Conservation (phyloP, 495 filamentous ascomycete species). For the Penicillium steckii region DNA sequence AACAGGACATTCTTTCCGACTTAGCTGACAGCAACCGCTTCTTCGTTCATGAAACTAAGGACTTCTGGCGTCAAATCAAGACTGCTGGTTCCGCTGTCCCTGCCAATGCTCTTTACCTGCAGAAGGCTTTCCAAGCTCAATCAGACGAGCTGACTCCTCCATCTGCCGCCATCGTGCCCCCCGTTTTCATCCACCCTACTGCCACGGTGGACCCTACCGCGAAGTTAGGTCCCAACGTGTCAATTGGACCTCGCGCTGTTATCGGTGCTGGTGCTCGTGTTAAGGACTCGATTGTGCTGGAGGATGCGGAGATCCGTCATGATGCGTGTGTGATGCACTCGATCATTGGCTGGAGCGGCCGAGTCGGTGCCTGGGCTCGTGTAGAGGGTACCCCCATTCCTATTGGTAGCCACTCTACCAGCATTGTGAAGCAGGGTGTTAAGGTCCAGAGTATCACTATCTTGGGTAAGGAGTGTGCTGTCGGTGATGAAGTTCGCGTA, state of each 20-base stretch:
- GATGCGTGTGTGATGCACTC: conserved; percentile 95
- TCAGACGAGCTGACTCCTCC: conserved; percentile 81
- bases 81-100: conserved; percentile 96
- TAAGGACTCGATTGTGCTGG: conserved; percentile 94
- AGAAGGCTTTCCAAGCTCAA: conserved; percentile 85
- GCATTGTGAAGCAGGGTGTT: conserved; percentile 93
- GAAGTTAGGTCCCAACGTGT: conserved; percentile 96
- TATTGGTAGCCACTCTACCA: conserved; percentile 85
- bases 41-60: conserved; percentile 97
- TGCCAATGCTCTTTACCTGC: conserved; percentile 95
- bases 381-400: conserved; percentile 96
- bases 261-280: conserved; percentile 88
- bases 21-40: conserved; percentile 97
- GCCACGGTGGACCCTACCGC: conserved; percentile 90
- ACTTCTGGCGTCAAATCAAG: conserved; percentile 99
- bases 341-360: conserved; percentile 96
- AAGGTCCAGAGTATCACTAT: conserved; percentile 99
- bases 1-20: conserved; percentile 96
- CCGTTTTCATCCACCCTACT: conserved; percentile 97
- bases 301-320: conserved; percentile 95
- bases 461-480: conserved; percentile 92
- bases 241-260: conserved; percentile 80
- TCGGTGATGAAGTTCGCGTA: conserved; percentile 92
- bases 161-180: conserved; percentile 85
- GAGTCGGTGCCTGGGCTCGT: conserved; percentile 93